These are phyloP conservation scores for Xylariaceae sp. DNA, from an alignment of 2,329 filamentous ascomycete species.

Conservation along the genomic window DNA sequence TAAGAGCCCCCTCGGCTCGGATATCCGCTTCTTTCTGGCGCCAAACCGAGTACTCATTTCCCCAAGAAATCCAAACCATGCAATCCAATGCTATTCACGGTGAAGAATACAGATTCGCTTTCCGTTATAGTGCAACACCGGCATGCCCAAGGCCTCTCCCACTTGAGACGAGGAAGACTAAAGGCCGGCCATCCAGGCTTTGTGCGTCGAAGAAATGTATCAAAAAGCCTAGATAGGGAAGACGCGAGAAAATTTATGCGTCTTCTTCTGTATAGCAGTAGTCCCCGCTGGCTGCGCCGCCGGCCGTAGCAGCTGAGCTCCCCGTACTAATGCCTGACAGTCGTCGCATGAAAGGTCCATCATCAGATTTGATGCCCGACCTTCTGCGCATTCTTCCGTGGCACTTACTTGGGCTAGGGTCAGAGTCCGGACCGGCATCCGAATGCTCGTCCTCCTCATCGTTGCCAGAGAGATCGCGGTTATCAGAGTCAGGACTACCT, in stretches of 20 bases:
- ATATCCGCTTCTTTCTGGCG: background rate
- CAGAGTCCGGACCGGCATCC: conserved; percentile 73
- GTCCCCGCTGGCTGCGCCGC: conserved; percentile 67
- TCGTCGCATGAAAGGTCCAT: conserved; percentile 68
- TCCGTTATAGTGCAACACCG: background rate
- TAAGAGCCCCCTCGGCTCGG: background rate
- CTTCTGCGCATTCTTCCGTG: conserved; percentile 63
- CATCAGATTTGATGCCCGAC: conserved; percentile 58
- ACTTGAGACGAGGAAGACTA: background rate
- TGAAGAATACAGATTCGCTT: conserved; percentile 38
- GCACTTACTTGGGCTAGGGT: conserved; percentile 64
- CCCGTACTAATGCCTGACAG: conserved; percentile 84
- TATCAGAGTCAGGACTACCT: conserved; percentile 72
- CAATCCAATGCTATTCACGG: background rate
- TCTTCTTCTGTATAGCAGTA: conserved; percentile 67
- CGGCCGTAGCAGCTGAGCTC: conserved; percentile 72
- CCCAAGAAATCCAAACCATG: background rate
- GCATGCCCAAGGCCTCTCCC: background rate
- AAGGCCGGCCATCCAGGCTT: background rate
- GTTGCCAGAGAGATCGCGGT: conserved; percentile 70
- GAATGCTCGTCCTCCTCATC: conserved; percentile 77
- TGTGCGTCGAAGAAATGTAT: background rate
- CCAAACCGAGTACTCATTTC: background rate
- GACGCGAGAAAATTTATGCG: conserved; percentile 40
- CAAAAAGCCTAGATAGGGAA: background rate